Evolutionary conservation across 306 rosid species (phyloP), one percentile per base, ranked within the genome.

Genomic region (Cicer arietinum): DNA sequence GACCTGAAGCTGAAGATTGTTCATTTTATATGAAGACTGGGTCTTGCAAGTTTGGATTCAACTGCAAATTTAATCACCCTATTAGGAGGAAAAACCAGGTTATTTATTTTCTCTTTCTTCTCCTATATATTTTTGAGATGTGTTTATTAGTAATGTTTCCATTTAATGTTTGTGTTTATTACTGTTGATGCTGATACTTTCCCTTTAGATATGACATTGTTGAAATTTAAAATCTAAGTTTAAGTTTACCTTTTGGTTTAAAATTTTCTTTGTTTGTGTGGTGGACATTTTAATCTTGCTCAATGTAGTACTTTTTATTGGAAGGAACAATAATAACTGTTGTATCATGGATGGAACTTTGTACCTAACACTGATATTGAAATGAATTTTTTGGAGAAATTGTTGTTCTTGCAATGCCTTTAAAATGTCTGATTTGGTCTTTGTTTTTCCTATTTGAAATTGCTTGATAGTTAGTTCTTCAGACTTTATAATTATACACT

Each of bases 1-100:
- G 99, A 79, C 97, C 97, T 1, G 99, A 92, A 30, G 99, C 99
- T 45, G 96, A 88, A 79, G 99, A 92, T 77, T 95, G 99, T 73
- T 58, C 95, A 5, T 95, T 75, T 77, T 95, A 90, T 76, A 85
- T 95, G 37, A 95, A 85, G 84, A 95, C 96, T 43, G 93, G 99
- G 70, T 74, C 60, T 77, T 95, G 99, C 79, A 95, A 95, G 80
- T 95, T 92, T 65, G 97, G 96, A 71, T 81, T 86, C 76, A 81
- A 88, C 71, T 92, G 99, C 96, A 95, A 83, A 80, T 95, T 92
- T 70, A 95, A 95, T 74, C 99, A 95, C 69, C 99, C 98, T 10
- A 75, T 84, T 52, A 71, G 84, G 76, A 86, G 85, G 88, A 90
- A 84, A 79, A 70, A 39, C 54, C 96, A 86, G 96, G 96, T 90